Percentiles rank a stretch among this genome's conserved stretches.
These are phyloP conservation scores for Hypoxylon sp. DNA, from an alignment of 2,329 filamentous ascomycete species.

Conservation along the genomic window DNA sequence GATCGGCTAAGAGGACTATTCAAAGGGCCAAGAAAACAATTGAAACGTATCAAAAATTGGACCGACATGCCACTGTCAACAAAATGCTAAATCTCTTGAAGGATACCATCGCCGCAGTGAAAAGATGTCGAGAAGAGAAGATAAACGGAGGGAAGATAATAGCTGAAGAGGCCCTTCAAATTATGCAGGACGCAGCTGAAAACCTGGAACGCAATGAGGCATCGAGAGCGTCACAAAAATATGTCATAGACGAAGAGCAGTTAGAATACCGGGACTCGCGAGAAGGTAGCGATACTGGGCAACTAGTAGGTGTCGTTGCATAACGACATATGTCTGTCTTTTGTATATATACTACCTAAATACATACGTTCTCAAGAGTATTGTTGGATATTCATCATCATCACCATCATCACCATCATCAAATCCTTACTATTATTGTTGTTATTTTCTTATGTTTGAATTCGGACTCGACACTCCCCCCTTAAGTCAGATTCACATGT, in stretches of 20 bases:
- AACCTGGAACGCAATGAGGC: constrained; percentile 31
- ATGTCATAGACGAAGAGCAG: not conserved
- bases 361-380: constrained; percentile 1
- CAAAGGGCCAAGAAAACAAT: constrained; percentile 14
- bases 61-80: not conserved
- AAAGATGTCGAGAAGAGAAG: constrained; percentile 33
- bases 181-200: constrained; percentile 48
- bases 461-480: not conserved
- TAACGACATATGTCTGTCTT: not conserved
- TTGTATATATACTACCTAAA: constrained; percentile 11
- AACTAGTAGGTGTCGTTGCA: not conserved
- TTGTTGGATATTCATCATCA: not conserved
- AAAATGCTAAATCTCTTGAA: constrained; percentile 43
- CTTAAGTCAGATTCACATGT: constrained; percentile 5
- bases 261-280: not conserved
- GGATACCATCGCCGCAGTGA: constrained; percentile 32
- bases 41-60: too few species aligned
- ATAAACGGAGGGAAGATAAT: constrained; percentile 43
- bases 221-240: not conserved
- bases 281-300: not conserved
- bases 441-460: not conserved
- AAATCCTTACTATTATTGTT: not conserved
- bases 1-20: constrained; percentile 42
- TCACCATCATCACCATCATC: not conserved
- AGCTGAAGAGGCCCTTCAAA: constrained; percentile 47